phyloP scores from a whole-genome alignment of 2,329 filamentous ascomycete genomes.

The Sclerotinia nivalis region DNA sequence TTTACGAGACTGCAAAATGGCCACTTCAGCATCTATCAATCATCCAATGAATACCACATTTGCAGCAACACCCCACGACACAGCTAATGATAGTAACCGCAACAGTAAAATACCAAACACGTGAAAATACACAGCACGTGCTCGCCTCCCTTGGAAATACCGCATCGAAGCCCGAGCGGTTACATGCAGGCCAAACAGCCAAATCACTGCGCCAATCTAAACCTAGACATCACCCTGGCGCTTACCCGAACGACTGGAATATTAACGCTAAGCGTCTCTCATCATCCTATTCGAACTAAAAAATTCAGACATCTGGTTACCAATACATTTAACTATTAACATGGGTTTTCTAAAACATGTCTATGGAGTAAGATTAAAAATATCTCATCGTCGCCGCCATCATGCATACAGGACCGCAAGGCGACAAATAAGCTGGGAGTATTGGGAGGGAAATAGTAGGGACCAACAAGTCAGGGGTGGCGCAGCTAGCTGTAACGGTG shows the following conservation, averaged over 20 bases:
- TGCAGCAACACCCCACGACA: background rate
- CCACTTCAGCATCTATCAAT: background rate
- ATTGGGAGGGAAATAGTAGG: background rate
- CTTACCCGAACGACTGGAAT: background rate
- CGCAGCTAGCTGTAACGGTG: background rate
- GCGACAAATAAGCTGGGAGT: background rate
- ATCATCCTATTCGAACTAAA: background rate
- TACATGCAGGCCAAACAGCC: background rate
- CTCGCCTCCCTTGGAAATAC: background rate
- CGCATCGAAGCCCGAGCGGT: constrained; percentile 1
- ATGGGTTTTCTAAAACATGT: background rate
- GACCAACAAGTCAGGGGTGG: background rate
- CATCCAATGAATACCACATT: background rate
- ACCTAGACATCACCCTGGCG: background rate
- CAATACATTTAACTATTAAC: background rate
- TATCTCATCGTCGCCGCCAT: background rate
- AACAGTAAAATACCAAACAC: background rate
- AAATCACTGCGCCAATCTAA: constrained; percentile 8
- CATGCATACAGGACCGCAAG: background rate
- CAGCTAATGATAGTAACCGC: background rate
- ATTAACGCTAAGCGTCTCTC: background rate
- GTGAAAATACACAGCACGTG: background rate
- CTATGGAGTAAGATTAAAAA: background rate
- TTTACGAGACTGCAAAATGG: background rate
- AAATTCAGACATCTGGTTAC: background rate